phyloP scores from a whole-genome alignment of 1,284 basidiomycete genomes.

The Chalciporus sp. region DNA sequence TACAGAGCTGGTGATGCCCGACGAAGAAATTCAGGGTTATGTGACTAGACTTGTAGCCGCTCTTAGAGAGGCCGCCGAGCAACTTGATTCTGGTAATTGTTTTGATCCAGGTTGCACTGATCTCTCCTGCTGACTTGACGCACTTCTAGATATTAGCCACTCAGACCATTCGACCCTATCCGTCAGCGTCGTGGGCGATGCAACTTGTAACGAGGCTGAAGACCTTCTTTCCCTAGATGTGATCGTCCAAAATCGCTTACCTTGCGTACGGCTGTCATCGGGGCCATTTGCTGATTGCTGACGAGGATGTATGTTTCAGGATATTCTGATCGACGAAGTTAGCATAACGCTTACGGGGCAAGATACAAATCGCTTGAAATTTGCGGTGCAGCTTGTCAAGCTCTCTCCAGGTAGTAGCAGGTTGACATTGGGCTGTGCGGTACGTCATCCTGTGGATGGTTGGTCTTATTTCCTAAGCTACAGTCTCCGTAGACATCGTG shows the following conservation, averaged over 20 bases:
- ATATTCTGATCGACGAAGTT: slow-evolving; percentile 53
- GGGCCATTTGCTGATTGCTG: slow-evolving; percentile 10
- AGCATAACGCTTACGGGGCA: slow-evolving; percentile 54
- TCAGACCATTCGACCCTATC: slow-evolving; percentile 69
- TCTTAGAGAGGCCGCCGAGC: slow-evolving; percentile 49
- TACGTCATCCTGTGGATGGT: slow-evolving; percentile 41
- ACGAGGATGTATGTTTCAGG: slow-evolving; percentile 34
- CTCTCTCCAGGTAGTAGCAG: slow-evolving; percentile 58
- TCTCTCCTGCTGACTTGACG: slow-evolving; percentile 12
- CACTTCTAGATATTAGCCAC: slow-evolving; percentile 58
- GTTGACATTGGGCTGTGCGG: slow-evolving; percentile 67
- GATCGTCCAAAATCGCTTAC: slow-evolving; percentile 62
- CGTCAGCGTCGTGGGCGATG: slow-evolving; percentile 48
- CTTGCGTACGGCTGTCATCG: slow-evolving; percentile 55
- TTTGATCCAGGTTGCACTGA: background rate
- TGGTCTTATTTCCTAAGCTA: background rate
- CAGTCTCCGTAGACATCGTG: slow-evolving; percentile 54
- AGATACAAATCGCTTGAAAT: slow-evolving; percentile 58
- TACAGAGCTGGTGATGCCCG: slow-evolving; percentile 53
- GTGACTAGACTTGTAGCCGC: slow-evolving; percentile 53
- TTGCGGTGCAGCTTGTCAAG: slow-evolving; percentile 39
- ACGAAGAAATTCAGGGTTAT: slow-evolving; percentile 54
- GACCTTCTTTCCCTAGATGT: slow-evolving; percentile 69
- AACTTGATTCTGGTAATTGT: slow-evolving; percentile 58
- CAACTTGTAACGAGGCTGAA: slow-evolving; percentile 51